Base-by-base conservation (phyloP, 148 eudicot species). In the Vaccinium macrocarpon region DNA sequence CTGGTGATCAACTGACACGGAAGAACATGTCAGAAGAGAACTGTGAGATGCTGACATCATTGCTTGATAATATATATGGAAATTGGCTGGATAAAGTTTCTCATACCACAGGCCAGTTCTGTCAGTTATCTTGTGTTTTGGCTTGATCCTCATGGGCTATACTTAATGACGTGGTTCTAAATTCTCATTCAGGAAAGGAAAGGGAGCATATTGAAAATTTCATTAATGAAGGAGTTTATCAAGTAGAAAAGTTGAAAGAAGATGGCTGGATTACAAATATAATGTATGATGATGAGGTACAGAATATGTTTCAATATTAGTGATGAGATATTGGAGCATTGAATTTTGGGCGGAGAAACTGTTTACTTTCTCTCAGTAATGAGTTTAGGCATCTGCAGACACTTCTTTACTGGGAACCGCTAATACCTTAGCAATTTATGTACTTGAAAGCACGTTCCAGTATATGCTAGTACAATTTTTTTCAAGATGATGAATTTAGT, bases 251-350 rank as follows among this genome's bases (percentile, higher is more conserved):
- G 87, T 92, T 96, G 83, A 94, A 93, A 88, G 98, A 94, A 83
- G 96, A 89, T 75, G 97, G 98, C 78, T 96, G 97, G 97, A 93
- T 96, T 84, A 94, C 99, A 50, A 89, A 94, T 91, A 91, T 96
- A 76, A 90, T 91, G 84, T 96, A 96, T 68, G 98, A 96, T 84
- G 99, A 94, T 84, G 99, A 96, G 96, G 99, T 94, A 90, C 35
- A 55, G 23, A 74, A 48, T 48, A 21, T 83, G 64, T 42, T 72
- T 61, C 83, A 61, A 64, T 79, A 23, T 73, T 35, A 35, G 2
- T 35, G 38, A 2, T 35, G 38, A 35, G 38, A 35, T 35, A 35
- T 35, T 72, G 21, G 35, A 23, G 62, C 29, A 29, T 27, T 46
- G n/a, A 25, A 23, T 52, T 79, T 79, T 79, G 23, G 13, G 7